Percentiles rank a stretch among this genome's conserved stretches.
Conservation (phyloP, 2,329 filamentous ascomycete genomes). For the Pezicula rhizophila region DNA sequence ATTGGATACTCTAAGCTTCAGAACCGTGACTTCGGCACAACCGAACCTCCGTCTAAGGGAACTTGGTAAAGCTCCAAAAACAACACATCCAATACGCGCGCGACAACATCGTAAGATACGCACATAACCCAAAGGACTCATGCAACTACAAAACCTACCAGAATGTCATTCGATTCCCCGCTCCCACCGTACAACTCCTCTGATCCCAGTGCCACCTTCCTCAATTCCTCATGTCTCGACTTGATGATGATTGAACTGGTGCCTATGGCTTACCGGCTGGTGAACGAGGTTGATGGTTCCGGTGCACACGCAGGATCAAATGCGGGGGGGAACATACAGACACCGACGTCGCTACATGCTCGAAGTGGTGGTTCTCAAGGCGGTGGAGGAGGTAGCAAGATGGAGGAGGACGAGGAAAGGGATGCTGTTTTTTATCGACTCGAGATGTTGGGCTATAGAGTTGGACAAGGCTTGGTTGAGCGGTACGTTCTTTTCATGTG, state of each 20-base stretch:
- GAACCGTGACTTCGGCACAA: too few relatives aligned
- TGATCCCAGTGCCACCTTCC: conserved; percentile 70
- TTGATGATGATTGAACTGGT: conserved; percentile 95
- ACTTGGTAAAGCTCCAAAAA: neutral
- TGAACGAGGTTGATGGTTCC: conserved; percentile 47
- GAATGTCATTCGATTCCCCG: conserved; percentile 69
- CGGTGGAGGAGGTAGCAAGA: conserved; percentile 24
- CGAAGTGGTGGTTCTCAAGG: conserved; percentile 13
- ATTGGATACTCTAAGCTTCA: too few relatives aligned
- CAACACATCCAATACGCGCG: neutral
- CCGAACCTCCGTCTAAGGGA: too few relatives aligned
- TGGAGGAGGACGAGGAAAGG: conserved; percentile 74
- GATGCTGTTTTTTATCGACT: conserved; percentile 82
- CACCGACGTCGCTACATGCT: conserved; percentile 7
- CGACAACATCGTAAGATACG: neutral
- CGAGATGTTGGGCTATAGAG: conserved; percentile 81
- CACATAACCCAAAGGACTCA: neutral
- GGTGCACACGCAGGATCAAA: neutral
- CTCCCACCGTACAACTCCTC: conserved; percentile 63
- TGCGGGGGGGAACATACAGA: neutral
- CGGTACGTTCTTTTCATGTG: conserved; percentile 47
- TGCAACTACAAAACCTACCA: conserved; percentile 4
- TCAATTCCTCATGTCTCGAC: conserved; percentile 83
- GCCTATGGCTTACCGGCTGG: conserved; percentile 83
- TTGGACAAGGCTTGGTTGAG: conserved; percentile 88